Percentiles rank a stretch among this genome's conserved stretches.
Evolutionary conservation across 2,329 filamentous ascomycete species (phyloP).

Genomic region (Fusarium aywerte): DNA sequence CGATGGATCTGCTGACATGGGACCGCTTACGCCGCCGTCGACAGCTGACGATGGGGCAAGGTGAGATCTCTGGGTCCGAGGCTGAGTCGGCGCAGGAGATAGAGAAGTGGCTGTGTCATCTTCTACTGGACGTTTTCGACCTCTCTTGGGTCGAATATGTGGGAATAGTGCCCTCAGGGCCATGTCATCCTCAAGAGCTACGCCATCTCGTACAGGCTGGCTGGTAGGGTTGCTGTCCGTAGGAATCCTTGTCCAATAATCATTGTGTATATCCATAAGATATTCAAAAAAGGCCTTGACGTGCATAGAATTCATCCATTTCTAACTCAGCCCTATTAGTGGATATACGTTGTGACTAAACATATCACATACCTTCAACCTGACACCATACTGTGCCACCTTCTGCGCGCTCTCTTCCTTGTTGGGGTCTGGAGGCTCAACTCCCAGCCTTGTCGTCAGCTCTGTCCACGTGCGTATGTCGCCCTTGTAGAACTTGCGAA

Average conservation of each 20-base stretch:
- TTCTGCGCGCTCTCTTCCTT: constrained; percentile 93
- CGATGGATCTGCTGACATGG: constrained; percentile 61
- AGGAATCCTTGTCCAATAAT: constrained; percentile 84
- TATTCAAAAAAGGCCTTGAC: constrained; percentile 96
- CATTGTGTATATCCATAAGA: constrained; percentile 78
- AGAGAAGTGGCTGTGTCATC: constrained; percentile 60
- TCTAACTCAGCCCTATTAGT: constrained; percentile 58
- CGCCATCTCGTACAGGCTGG: constrained; percentile 78
- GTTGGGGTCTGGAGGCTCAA: constrained; percentile 81
- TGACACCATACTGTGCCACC: constrained; percentile 92
- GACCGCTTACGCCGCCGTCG: constrained; percentile 56
- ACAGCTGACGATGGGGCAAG: constrained; percentile 63
- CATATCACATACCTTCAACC: constrained; percentile 74
- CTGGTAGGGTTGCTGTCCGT: constrained; percentile 69
- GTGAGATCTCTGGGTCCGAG: constrained; percentile 73
- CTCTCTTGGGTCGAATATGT: constrained; percentile 73
- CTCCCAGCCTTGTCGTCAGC: constrained; percentile 85
- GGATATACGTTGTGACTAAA: not conserved
- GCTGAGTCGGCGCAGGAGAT: constrained; percentile 44
- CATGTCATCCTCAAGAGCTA: constrained; percentile 87
- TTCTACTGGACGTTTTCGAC: constrained; percentile 71
- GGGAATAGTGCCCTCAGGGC: constrained; percentile 86
- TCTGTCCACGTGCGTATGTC: constrained; percentile 96
- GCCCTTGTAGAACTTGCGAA: constrained; percentile 79
- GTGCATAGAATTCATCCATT: constrained; percentile 98